Conservation (phyloP, 2,329 filamentous ascomycete genomes). For the Fusarium incarnatum region DNA sequence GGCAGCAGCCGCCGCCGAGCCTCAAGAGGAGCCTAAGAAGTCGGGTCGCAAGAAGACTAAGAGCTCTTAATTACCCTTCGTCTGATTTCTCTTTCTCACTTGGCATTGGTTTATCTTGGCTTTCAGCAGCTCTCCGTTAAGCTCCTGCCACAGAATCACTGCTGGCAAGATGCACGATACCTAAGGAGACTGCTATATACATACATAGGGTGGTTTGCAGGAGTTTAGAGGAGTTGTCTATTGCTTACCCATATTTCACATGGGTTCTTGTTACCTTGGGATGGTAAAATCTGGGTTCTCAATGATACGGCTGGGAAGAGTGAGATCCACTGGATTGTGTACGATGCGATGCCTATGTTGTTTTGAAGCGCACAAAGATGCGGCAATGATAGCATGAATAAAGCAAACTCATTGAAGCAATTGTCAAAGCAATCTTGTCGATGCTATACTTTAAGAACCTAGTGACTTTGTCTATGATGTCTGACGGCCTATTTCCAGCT, state of each 20-base stretch:
- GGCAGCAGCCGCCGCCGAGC: constrained; percentile 63
- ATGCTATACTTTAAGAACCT: background rate
- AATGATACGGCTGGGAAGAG: constrained; percentile 23
- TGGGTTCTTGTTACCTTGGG: constrained; percentile 24
- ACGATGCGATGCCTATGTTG: constrained; percentile 40
- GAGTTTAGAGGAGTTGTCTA: constrained; percentile 38
- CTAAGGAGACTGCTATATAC: constrained; percentile 38
- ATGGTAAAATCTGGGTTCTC: constrained; percentile 26
- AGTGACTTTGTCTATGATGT: background rate
- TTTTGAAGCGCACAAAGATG: constrained; percentile 44
- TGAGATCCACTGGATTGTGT: constrained; percentile 31
- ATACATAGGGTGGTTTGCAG: constrained; percentile 38
- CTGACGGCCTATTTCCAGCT: background rate
- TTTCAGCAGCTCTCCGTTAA: constrained; percentile 33
- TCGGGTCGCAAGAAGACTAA: constrained; percentile 69
- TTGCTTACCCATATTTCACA: constrained; percentile 31
- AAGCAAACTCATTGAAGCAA: background rate
- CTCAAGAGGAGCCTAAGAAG: constrained; percentile 69
- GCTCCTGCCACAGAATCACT: constrained; percentile 21
- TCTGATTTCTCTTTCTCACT: constrained; percentile 36
- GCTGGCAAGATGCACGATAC: constrained; percentile 43
- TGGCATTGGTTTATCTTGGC: constrained; percentile 17
- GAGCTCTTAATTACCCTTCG: constrained; percentile 49
- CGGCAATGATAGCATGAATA: constrained; percentile 47
- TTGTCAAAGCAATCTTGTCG: background rate